These are phyloP conservation scores for Ceratobasidium sp. DNA, from an alignment of 1,284 basidiomycete genomes.

Conservation along the genomic window DNA sequence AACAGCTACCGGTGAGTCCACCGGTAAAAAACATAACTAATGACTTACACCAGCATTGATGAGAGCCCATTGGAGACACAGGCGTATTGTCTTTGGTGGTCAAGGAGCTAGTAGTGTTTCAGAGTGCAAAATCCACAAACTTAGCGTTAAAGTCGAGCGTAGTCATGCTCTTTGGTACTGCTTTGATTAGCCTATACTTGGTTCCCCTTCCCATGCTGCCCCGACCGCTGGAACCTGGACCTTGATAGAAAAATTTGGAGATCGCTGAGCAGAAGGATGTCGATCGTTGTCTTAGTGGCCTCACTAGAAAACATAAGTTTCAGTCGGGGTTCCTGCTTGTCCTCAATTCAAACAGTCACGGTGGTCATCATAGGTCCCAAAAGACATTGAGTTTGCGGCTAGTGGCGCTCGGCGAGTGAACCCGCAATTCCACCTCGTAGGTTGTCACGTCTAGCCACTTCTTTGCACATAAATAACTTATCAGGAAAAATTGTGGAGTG, in stretches of 20 bases:
- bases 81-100: background rate
- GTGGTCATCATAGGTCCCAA: too few species aligned
- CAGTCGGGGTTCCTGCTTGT: too few species aligned
- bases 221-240: background rate
- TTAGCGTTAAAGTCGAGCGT: background rate
- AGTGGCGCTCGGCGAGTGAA: background rate
- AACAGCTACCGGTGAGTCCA: background rate
- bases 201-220: background rate
- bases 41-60: background rate
- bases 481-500: constrained; percentile 2
- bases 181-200: background rate
- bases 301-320: too few species aligned
- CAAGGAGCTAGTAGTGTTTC: background rate
- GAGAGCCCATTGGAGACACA: background rate
- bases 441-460: background rate
- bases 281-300: background rate
- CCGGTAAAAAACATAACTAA: background rate
- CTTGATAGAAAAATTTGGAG: background rate
- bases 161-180: too few species aligned
- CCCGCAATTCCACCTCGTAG: background rate
- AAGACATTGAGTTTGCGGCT: background rate
- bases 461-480: background rate
- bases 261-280: background rate
- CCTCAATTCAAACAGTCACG: too few species aligned
- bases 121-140: background rate